Conservation (phyloP, 192 early-diverging fungal genomes). For the Backusella macrospora region DNA sequence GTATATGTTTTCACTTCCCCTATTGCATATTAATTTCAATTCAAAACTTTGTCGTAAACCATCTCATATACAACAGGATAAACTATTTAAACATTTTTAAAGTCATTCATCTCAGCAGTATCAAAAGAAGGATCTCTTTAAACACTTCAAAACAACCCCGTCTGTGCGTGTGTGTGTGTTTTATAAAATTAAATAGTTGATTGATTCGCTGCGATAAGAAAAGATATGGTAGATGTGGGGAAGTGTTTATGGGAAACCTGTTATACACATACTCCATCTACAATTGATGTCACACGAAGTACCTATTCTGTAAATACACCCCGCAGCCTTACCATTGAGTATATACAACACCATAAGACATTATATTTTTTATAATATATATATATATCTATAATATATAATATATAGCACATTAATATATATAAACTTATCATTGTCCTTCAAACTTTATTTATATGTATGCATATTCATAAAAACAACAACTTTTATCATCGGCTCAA, state of each 20-base stretch:
- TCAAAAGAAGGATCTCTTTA: not conserved
- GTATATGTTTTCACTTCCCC: not conserved
- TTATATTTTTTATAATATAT: no score
- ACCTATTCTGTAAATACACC: no score
- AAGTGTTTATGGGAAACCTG: not conserved
- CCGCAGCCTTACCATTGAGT: no score
- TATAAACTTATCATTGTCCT: no score
- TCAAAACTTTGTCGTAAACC: not conserved
- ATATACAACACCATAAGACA: no score
- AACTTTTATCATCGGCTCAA: no score
- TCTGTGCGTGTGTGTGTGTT: not conserved
- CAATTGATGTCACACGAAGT: no score
- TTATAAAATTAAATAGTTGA: not conserved
- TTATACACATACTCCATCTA: not conserved
- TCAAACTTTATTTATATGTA: no score
- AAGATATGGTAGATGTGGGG: not conserved
- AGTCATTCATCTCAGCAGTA: not conserved
- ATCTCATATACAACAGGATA: not conserved
- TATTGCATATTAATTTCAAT: not conserved
- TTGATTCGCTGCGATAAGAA: constrained; percentile 6
- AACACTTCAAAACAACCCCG: not conserved
- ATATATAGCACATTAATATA: no score
- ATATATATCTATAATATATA: no score
- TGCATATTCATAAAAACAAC: no score
- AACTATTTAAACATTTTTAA: not conserved